phyloP scores from a whole-genome alignment of 805 yeast genomes.

The Candida boidinii region DNA sequence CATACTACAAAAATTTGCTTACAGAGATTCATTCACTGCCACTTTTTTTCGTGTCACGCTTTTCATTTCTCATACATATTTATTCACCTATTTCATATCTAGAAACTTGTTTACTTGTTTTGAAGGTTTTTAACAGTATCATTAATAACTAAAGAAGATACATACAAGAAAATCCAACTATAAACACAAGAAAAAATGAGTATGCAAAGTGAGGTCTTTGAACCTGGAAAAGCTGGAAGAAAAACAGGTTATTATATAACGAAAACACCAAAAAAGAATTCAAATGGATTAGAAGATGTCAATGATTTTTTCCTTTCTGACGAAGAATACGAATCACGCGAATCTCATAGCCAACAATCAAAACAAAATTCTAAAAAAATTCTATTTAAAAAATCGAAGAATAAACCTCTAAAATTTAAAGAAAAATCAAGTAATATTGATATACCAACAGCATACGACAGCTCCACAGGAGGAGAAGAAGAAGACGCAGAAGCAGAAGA shows the following conservation, averaged over 20 bases:
- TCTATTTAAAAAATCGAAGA: conserved; percentile 4
- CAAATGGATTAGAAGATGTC: conserved; percentile 58
- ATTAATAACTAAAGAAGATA: no score
- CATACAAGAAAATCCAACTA: no score
- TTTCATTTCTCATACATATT: no score
- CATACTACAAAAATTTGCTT: no score
- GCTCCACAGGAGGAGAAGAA: conserved; percentile 3
- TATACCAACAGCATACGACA: background rate
- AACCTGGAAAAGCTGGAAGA: conserved; percentile 54
- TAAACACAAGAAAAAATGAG: no score
- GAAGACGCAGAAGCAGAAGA: conserved; percentile 6
- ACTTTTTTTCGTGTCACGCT: no score
- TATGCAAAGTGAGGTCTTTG: conserved; percentile 31
- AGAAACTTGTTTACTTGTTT: no score
- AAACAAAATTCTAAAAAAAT: conserved; percentile 10
- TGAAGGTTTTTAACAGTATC: no score
- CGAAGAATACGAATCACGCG: conserved; percentile 34
- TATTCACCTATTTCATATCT: no score
- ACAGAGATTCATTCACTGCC: no score
- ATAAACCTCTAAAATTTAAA: conserved; percentile 8
- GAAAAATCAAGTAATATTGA: background rate
- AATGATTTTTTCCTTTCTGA: conserved; percentile 52
- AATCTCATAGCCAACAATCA: conserved; percentile 7
- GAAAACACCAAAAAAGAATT: conserved; percentile 37
- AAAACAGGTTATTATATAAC: conserved; percentile 45